phyloP scores from a whole-genome alignment of 106 monocot species.

The Alisma plantagoaquatica region DNA sequence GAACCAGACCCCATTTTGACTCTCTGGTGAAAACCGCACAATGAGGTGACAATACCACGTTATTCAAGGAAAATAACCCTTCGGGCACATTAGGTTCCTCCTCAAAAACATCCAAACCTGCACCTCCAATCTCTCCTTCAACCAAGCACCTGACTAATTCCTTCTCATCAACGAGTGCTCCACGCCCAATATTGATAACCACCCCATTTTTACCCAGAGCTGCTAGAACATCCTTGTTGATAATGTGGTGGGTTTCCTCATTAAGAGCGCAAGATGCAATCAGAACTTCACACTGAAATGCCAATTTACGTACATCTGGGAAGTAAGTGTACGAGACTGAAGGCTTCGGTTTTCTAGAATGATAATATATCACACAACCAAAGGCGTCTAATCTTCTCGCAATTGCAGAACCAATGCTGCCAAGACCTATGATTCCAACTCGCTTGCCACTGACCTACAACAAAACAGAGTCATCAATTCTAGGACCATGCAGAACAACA shows the following conservation, averaged over 20 bases:
- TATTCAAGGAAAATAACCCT: constrained; percentile 35
- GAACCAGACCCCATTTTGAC: constrained; percentile 7
- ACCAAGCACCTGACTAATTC: no score
- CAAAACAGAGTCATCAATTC: no score
- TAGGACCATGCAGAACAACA: no score
- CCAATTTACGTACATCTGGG: constrained; percentile 28
- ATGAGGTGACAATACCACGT: constrained; percentile 45
- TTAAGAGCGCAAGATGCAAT: constrained; percentile 37
- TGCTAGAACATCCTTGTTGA: constrained; percentile 32
- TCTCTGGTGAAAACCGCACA: constrained; percentile 24
- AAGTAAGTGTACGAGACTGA: no score
- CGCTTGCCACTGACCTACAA: no score
- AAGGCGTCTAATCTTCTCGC: constrained; percentile 55
- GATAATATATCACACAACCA: no score
- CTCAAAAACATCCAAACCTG: constrained; percentile 69
- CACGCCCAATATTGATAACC: no score
- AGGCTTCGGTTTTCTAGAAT: no score
- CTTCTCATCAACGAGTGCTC: constrained; percentile 39
- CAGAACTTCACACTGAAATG: constrained; percentile 32
- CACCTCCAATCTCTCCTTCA: no score
- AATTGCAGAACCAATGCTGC: constrained; percentile 41
- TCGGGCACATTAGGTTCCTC: constrained; percentile 32
- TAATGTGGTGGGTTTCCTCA: constrained; percentile 40
- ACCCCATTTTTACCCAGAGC: constrained; percentile 46
- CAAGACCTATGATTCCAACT: no score